phyloP scores from a whole-genome alignment of 1,139 yeast species.

The Suhomyces choctaworum region DNA sequence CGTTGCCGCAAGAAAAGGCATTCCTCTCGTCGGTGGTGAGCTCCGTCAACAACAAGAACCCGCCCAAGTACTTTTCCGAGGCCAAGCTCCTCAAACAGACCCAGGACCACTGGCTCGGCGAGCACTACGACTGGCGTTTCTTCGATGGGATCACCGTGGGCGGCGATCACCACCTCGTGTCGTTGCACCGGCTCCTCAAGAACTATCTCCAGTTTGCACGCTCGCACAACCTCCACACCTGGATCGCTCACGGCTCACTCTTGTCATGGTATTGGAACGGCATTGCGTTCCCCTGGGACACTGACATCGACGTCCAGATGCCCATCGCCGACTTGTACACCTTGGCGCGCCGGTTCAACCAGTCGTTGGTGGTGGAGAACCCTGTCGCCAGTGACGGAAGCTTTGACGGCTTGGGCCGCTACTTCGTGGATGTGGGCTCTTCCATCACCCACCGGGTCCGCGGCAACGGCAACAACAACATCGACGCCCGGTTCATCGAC shows the following conservation, averaged over 20 bases:
- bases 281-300: constrained; percentile 29
- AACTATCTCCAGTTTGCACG: constrained; percentile 34
- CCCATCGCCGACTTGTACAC: constrained; percentile 24
- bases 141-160: constrained; percentile 31
- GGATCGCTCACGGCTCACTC: constrained; percentile 45
- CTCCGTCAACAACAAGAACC: constrained; percentile 13
- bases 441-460: constrained; percentile 18
- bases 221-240: constrained; percentile 33
- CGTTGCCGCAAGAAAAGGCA: no score
- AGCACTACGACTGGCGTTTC: constrained; percentile 48
- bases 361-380: constrained; percentile 22
- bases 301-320: constrained; percentile 28
- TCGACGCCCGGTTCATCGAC: constrained; percentile 25
- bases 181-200: constrained; percentile 32
- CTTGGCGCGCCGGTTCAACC: constrained; percentile 23
- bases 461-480: constrained; percentile 24
- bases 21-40: constrained; percentile 20
- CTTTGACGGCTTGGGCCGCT: constrained; percentile 22
- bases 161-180: constrained; percentile 26
- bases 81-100: constrained; percentile 26
- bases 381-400: constrained; percentile 19
- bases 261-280: constrained; percentile 31
- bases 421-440: constrained; percentile 22
- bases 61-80: constrained; percentile 38
- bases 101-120: constrained; percentile 34